These are phyloP conservation scores for Tulasnella sp. DNA, from an alignment of 768 basidiomycete species.

Conservation along the genomic window DNA sequence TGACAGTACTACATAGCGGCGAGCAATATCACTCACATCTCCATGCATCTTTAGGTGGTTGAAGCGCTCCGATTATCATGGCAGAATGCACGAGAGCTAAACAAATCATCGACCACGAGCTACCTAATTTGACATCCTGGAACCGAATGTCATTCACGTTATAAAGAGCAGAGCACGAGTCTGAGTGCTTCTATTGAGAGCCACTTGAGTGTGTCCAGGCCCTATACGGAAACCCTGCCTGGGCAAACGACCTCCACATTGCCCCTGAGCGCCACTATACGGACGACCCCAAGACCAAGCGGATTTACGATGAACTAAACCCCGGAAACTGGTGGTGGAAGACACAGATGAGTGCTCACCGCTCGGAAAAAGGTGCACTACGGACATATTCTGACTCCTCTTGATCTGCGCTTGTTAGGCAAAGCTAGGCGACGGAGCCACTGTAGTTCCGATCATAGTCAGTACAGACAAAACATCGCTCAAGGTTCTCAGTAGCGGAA, in stretches of 20 bases:
- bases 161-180: background rate
- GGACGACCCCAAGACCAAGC: slow-evolving; percentile 3
- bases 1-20: background rate
- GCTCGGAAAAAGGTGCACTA: background rate
- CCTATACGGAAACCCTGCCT: slow-evolving; percentile 23
- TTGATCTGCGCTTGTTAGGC: background rate
- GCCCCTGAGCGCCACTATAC: slow-evolving; percentile 23
- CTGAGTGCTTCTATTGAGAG: slow-evolving; percentile 11
- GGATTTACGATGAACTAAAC: slow-evolving; percentile 29
- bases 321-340: slow-evolving; percentile 30
- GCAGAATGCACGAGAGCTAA: background rate
- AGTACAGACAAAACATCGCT: slow-evolving; percentile 37
- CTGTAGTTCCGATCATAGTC: slow-evolving; percentile 35
- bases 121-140: background rate
- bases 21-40: background rate
- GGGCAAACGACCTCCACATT: slow-evolving; percentile 24
- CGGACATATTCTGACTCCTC: background rate
- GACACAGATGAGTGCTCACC: slow-evolving; percentile 23
- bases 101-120: background rate
- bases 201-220: slow-evolving; percentile 23
- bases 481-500: slow-evolving; percentile 27
- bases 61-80: background rate
- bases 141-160: background rate
- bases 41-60: background rate
- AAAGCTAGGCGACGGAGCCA: slow-evolving; percentile 17